phyloP scores from a whole-genome alignment of 78 protist species.

The Cavenderia fasciculata region DNA sequence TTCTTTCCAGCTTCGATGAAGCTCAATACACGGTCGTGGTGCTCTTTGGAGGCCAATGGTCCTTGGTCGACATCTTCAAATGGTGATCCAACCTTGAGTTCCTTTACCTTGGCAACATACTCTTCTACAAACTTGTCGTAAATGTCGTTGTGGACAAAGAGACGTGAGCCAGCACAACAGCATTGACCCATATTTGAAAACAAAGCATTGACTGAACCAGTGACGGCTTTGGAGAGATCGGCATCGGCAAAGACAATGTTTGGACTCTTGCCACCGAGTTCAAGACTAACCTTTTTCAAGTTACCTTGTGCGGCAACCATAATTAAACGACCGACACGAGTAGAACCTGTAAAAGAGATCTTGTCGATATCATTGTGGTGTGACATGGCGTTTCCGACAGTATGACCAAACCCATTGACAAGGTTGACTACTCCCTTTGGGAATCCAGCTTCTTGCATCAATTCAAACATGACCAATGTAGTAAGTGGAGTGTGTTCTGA shows the following conservation, averaged over 20 bases:
- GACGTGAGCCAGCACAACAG: conserved; percentile 86
- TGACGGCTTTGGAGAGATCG: conserved; percentile 86
- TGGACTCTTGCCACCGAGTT: conserved; percentile 97
- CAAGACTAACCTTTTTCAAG: conserved; percentile 72
- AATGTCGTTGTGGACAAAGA: conserved; percentile 82
- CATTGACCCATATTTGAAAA: conserved; percentile 83
- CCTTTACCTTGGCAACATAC: background rate
- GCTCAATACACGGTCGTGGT: conserved; percentile 51
- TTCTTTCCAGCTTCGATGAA: conserved; percentile 71
- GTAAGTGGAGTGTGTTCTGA: conserved; percentile 93
- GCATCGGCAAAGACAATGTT: conserved; percentile 88
- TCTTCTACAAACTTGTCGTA: conserved; percentile 81
- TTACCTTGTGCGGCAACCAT: conserved; percentile 62
- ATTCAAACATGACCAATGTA: conserved; percentile 83
- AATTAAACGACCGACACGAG: conserved; percentile 82
- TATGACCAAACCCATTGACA: conserved; percentile 84
- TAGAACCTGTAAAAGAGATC: conserved; percentile 91
- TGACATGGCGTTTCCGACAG: conserved; percentile 80
- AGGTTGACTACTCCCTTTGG: conserved; percentile 95
- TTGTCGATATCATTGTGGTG: conserved; percentile 85
- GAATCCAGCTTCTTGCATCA: conserved; percentile 90
- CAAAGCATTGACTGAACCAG: conserved; percentile 28
- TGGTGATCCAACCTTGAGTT: conserved; percentile 75
- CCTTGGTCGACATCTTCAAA: conserved; percentile 50
- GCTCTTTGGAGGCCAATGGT: conserved; percentile 80